These are phyloP conservation scores for Thermoascus crustaceus DNA, from an alignment of 2,329 filamentous ascomycete genomes.

Conservation along the genomic window DNA sequence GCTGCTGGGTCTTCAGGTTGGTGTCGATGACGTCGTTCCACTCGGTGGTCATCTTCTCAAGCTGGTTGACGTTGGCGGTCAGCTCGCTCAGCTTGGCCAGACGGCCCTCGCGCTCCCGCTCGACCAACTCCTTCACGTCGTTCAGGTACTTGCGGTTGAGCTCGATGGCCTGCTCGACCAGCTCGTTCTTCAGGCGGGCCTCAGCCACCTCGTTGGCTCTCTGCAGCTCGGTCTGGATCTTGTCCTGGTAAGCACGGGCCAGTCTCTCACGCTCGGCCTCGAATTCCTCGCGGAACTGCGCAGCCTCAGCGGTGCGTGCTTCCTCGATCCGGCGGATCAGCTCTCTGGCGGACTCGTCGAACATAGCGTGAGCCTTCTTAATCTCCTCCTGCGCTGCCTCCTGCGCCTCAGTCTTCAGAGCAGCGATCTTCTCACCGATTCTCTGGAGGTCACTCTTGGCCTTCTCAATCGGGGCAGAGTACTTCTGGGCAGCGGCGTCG, in stretches of 20 bases:
- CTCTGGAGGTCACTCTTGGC: conserved; percentile 75
- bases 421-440: conserved; percentile 69
- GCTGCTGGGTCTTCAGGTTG: conserved; percentile 89
- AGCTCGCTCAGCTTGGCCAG: conserved; percentile 80
- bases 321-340: conserved; percentile 81
- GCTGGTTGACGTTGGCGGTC: conserved; percentile 65
- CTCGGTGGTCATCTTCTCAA: conserved; percentile 77
- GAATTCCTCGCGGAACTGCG: conserved; percentile 78
- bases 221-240: conserved; percentile 69
- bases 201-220: conserved; percentile 73
- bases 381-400: conserved; percentile 69
- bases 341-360: conserved; percentile 78
- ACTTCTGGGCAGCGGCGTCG: conserved; percentile 69
- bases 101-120: conserved; percentile 78
- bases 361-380: conserved; percentile 61
- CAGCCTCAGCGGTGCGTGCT: conserved; percentile 72
- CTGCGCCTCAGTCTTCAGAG: conserved; percentile 61
- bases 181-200: conserved; percentile 71
- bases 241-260: conserved; percentile 67
- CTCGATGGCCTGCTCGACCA: conserved; percentile 82
- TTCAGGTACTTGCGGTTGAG: conserved; percentile 77
- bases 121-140: conserved; percentile 72
- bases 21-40: conserved; percentile 88
- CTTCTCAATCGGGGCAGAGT: conserved; percentile 68
- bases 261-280: conserved; percentile 77